Base-by-base conservation (phyloP, 441 rosid species). In the Aleurites moluccanus region DNA sequence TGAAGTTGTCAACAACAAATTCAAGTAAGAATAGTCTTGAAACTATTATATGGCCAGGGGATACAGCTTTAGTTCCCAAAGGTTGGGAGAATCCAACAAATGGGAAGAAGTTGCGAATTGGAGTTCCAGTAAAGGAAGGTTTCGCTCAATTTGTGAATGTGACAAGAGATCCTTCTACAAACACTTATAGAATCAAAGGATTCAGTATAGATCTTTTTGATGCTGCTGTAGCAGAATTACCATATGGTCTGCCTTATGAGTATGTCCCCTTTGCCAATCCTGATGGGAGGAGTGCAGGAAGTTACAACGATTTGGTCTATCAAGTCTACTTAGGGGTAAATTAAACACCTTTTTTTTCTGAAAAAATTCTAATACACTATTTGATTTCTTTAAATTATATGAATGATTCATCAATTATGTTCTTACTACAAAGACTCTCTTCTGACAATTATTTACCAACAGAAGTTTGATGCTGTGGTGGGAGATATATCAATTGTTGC, bases 41-140 rank as follows among this genome's bases (percentile, higher is more conserved):
- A 35, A 8, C 78, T 0, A 14, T 88, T 40, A 78, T 85, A 49
- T 89, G 95, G 97, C 91, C 90, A 2, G 92, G 97, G 69, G 88
- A 89, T 63, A 21, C 82, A 3, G 47, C n/a, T 47, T 69, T 1
- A 45, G 6, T 74, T 67, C 95, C 93, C 0, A 89, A 38, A 55
- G 92, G 94, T 18, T 90, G 93, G 93, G 86, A 82, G 70, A 57
- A 85, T 18, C 91, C 90, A 0, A 73, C 78, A 0, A 75, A 74
- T 1, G 87, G 83, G 35, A 85, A 79, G 69, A 88, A 5, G 59
- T 30, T 90, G 23, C 78, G 60, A 33, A 79, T 90, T 0, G 85
- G 83, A 64, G 88, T 90, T 20, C 92, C 92, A 1, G 65, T 66
- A 18, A 85, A 70, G 47, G 7, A 1, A 0, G 90, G 88, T 35